phyloP scores from a whole-genome alignment of 805 yeast species.

The Yamadazyma phyllophila region DNA sequence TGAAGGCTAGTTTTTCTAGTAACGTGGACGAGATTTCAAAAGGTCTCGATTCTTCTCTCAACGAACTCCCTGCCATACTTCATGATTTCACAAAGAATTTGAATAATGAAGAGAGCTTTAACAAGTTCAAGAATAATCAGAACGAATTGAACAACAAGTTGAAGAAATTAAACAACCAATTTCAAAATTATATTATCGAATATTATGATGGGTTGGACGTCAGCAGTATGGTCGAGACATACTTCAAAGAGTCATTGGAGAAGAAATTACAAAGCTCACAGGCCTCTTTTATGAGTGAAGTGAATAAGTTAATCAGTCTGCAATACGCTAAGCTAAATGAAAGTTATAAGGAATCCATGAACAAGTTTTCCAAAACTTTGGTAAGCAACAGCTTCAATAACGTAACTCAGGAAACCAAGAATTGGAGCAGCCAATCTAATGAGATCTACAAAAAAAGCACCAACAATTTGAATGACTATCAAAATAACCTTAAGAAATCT shows the following conservation, averaged over 20 bases:
- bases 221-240: slow-evolving; percentile 5
- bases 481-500: slow-evolving; percentile 8
- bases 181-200: slow-evolving; percentile 10
- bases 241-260: slow-evolving; percentile 3
- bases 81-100: slow-evolving; percentile 10
- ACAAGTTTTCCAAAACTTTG: slow-evolving; percentile 6
- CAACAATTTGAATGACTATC: slow-evolving; percentile 7
- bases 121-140: slow-evolving; percentile 10
- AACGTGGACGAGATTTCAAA: slow-evolving; percentile 8
- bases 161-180: slow-evolving; percentile 7
- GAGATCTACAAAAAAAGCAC: slow-evolving; percentile 11
- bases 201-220: slow-evolving; percentile 7
- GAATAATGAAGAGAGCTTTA: slow-evolving; percentile 12
- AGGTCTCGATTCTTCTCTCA: slow-evolving; percentile 10
- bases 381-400: slow-evolving; percentile 7
- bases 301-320: not conserved
- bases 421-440: slow-evolving; percentile 14
- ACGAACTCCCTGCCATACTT: slow-evolving; percentile 10
- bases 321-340: slow-evolving; percentile 1
- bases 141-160: slow-evolving; percentile 7
- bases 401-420: slow-evolving; percentile 10
- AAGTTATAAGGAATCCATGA: slow-evolving; percentile 4
- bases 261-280: not conserved
- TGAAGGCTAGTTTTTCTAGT: slow-evolving; percentile 10
- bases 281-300: not conserved